Base-by-base conservation (phyloP, 257 asterid species). In the Asclepias syriaca region DNA sequence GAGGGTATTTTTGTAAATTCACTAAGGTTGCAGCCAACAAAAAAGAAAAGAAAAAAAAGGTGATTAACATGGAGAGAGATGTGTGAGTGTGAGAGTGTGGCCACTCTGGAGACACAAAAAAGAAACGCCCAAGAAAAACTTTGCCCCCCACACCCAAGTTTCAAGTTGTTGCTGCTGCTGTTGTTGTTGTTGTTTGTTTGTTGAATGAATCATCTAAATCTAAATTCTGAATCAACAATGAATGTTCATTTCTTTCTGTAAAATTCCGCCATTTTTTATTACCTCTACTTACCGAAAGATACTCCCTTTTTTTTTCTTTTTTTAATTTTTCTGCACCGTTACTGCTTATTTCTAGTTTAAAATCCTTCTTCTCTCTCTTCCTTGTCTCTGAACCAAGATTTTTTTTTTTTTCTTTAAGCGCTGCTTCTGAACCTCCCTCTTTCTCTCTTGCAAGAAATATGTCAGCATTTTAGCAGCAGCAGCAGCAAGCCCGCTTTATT, bases 401-500 rank as follows among this genome's bases (percentile, higher is more conserved):
- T 18, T 68, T 2, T 32, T 32, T 32, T 32, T 34, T 34, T 34
- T 4, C 5, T 34, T 68, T 21, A 50, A 21, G 53, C 72, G 8
- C 21, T 54, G 8, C 21, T 54, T 9, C 1, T 45, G 45, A 45
- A 27, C 6, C 69, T 58, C 29, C 39, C 48, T 24, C 49, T 59
- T 16, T 8, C 60, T 11, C 65, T 19, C 46, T 61, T 61, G 46
- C 66, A 32, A 61, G 22, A 61, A 32, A 16, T 29, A 71, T 69
- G 74, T 39, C 56, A 43, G 66, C 72, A 70, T 70, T 70, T 55
- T 71, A 71, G 73, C 73, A 71, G 22, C 6, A 15, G 46, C 69
- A 53, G 27, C 34, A 29, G 66, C 32, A 53, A 13, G 15, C 65
- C 56, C 12, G 34, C 55, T n/a, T 53, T 40, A 37, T 73, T 43